phyloP scores from a whole-genome alignment of 805 yeast genomes.

The Starmera caribaea region DNA sequence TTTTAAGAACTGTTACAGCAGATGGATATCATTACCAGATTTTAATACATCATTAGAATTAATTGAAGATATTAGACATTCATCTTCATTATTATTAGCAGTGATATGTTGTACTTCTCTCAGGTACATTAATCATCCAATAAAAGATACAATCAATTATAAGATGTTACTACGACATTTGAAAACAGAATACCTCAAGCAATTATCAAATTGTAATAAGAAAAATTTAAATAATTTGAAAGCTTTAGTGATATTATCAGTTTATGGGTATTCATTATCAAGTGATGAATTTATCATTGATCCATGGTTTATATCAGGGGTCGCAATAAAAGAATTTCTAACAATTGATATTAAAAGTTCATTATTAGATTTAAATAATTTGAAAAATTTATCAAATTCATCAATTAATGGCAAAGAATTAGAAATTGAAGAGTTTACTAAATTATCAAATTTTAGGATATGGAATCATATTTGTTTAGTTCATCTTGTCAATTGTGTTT shows the following conservation, averaged over 20 bases:
- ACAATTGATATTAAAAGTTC: slow-evolving; percentile 32
- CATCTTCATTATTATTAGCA: slow-evolving; percentile 57
- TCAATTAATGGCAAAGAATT: slow-evolving; percentile 14
- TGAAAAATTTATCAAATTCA: slow-evolving; percentile 3
- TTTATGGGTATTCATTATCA: slow-evolving; percentile 55
- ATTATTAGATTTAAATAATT: slow-evolving; percentile 7
- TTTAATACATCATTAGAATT: slow-evolving; percentile 37
- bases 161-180: slow-evolving; percentile 35
- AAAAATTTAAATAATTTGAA: slow-evolving; percentile 52
- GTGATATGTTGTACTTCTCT: slow-evolving; percentile 56
- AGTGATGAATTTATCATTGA: slow-evolving; percentile 46
- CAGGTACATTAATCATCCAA: slow-evolving; percentile 33
- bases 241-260: slow-evolving; percentile 53
- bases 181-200: slow-evolving; percentile 35
- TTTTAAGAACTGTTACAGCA: slow-evolving; percentile 59
- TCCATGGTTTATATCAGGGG: slow-evolving; percentile 59
- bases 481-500: slow-evolving; percentile 56
- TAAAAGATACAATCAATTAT: slow-evolving; percentile 29
- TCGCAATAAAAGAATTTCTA: slow-evolving; percentile 55
- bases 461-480: slow-evolving; percentile 66
- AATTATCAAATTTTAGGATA: slow-evolving; percentile 47
- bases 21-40: slow-evolving; percentile 70
- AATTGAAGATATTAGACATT: slow-evolving; percentile 34
- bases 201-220: slow-evolving; percentile 31
- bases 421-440: slow-evolving; percentile 35